Conservation (phyloP, 2,329 filamentous ascomycete species). For the Cladorrhinum sp. region DNA sequence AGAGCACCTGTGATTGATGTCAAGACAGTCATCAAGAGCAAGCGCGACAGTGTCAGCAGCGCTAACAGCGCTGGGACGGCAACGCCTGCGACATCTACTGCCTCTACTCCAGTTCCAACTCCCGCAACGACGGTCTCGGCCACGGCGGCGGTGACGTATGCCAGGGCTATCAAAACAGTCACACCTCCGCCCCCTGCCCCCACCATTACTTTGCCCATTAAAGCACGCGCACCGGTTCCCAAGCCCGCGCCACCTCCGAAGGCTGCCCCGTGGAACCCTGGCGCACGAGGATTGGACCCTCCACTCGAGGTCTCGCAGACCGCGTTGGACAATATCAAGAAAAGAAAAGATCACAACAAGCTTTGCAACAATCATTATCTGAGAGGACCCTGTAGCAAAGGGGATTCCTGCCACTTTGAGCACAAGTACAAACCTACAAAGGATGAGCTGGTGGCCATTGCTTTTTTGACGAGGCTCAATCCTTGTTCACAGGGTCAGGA, state of each 20-base stretch:
- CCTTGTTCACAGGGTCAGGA: constrained; percentile 57
- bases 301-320: constrained; percentile 45
- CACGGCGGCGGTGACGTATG: constrained; percentile 36
- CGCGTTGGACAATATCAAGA: constrained; percentile 55
- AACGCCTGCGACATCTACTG: constrained; percentile 22
- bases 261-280: constrained; percentile 49
- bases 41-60: constrained; percentile 12
- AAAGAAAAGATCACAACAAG: constrained; percentile 52
- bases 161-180: constrained; percentile 40
- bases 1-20: background rate
- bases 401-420: constrained; percentile 54
- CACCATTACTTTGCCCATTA: constrained; percentile 41
- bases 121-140: constrained; percentile 30
- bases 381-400: constrained; percentile 54
- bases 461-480: constrained; percentile 54
- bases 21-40: background rate
- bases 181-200: constrained; percentile 47
- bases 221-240: constrained; percentile 21
- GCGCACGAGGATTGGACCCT: constrained; percentile 52
- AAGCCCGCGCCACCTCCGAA: constrained; percentile 21
- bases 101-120: constrained; percentile 29
- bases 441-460: constrained; percentile 56
- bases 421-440: constrained; percentile 52
- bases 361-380: constrained; percentile 63
- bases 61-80: constrained; percentile 4